Percentiles rank a stretch among this genome's conserved stretches.
Conservation (phyloP, 2,329 filamentous ascomycete species). For the Kalmusia sp. region DNA sequence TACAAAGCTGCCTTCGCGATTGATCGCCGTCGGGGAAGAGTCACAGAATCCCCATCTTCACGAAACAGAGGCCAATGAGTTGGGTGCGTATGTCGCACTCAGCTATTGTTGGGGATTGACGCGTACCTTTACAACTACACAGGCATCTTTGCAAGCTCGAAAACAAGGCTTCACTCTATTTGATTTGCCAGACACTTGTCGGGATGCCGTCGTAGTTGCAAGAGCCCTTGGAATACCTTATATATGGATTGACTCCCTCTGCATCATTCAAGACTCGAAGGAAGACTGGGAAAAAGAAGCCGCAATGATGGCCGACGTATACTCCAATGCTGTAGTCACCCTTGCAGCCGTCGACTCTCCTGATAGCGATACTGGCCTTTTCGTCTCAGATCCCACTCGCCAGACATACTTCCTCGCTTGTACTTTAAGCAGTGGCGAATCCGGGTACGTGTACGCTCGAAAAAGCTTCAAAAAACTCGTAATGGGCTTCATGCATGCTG, state of each 20-base stretch:
- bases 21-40: not conserved
- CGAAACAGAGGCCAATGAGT: not conserved
- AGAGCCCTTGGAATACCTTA: conserved; percentile 10
- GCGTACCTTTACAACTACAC: not conserved
- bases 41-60: not conserved
- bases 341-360: conserved; percentile 11
- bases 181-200: not conserved
- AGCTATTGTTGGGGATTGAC: conserved; percentile 5
- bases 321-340: conserved; percentile 8
- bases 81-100: not conserved
- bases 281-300: conserved; percentile 16
- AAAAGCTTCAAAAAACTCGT: no score
- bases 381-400: not conserved
- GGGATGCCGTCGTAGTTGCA: conserved; percentile 3
- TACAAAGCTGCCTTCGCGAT: not conserved
- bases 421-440: no score
- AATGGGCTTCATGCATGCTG: no score
- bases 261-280: conserved; percentile 23
- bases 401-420: not conserved
- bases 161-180: not conserved
- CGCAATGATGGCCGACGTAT: conserved; percentile 18
- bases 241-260: conserved; percentile 26
- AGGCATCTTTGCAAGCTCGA: not conserved
- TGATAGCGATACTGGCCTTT: not conserved
- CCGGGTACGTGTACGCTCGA: not conserved